Percentiles rank a stretch among this genome's conserved stretches.
These are phyloP conservation scores for Paxillus rubicundulus DNA, from an alignment of 768 basidiomycete genomes.

Conservation along the genomic window DNA sequence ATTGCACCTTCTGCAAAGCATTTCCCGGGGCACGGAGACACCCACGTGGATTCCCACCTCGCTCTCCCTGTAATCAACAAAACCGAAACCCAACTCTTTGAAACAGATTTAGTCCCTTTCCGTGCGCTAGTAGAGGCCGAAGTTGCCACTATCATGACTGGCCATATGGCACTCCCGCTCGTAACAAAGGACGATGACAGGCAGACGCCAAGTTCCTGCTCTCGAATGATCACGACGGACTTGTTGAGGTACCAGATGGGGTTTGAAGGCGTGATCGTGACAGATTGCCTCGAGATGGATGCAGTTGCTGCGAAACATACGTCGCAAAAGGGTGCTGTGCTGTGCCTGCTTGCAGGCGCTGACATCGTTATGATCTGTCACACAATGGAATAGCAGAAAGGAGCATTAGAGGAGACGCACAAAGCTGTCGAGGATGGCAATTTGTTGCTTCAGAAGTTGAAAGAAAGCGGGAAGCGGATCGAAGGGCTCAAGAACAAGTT, in stretches of 20 bases:
- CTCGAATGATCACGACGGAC: conserved; percentile 47
- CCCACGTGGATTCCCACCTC: conserved; percentile 67
- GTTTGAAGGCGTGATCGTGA: conserved; percentile 61
- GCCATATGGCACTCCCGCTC: conserved; percentile 67
- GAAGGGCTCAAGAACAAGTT: conserved; percentile 49
- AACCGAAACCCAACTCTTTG: conserved; percentile 37
- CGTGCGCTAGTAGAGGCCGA: conserved; percentile 38
- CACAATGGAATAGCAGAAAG: conserved; percentile 49
- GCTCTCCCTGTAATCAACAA: conserved; percentile 62
- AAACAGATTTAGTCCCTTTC: conserved; percentile 62
- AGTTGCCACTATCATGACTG: conserved; percentile 65
- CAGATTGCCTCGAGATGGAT: conserved; percentile 78
- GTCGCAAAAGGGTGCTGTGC: conserved; percentile 45
- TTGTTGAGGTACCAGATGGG: conserved; percentile 50
- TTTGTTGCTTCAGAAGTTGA: conserved; percentile 39
- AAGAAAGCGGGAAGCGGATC: conserved; percentile 46
- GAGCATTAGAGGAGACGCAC: conserved; percentile 52
- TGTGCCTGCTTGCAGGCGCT: conserved; percentile 58
- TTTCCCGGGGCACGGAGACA: conserved; percentile 76
- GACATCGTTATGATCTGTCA: conserved; percentile 80
- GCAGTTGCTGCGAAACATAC: conserved; percentile 51
- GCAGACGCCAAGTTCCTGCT: conserved; percentile 59
- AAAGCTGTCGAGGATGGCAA: conserved; percentile 46
- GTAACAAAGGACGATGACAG: conserved; percentile 42
- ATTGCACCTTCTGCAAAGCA: conserved; percentile 67